Evolutionary conservation across 1,139 yeast genomes (phyloP), one percentile per base, ranked within the genome.

Genomic region (Yamadazyma conglobata): DNA sequence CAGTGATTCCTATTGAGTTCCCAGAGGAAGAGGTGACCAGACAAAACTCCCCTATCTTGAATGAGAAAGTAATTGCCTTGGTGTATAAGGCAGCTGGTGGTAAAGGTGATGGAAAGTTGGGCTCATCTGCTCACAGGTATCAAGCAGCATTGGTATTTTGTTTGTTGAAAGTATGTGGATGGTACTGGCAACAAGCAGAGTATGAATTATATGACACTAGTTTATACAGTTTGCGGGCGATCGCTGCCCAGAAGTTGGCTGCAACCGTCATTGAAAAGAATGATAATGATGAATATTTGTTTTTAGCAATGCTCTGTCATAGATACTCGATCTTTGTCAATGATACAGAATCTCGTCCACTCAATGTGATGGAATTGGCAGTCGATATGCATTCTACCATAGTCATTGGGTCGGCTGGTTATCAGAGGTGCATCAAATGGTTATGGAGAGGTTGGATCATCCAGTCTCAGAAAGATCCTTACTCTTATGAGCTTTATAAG

Each of bases 371-470:
- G 44, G 96, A 87, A 50, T 54, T 86, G 48, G 95, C 95, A 0
- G 89, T 85, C 16, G 95, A 87, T 52, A 76, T 79, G 73, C 95
- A 87, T 47, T 77, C 86, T 8, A 81, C 91, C 10, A 68, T 72
- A 12, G 79, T 86, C 12, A 84, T 87, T 47, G 79, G 87, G 0
- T 76, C 93, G 0, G 61, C 82, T 3, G 95, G 95, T 0, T 87
- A 77, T 54, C 95, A 87, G 55, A 63, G 95, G 35, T 85, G 95
- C 60, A 73, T 85, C 49, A 79, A 80, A 44, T 87, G 95, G 95
- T 58, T 87, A 32, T 87, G 96, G 96, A 64, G 89, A 38, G 96
- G 96, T 13, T 86, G 95, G 95, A 83, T 87, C 39, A 70, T 83
- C 26, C 95, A 86, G 56, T 73, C 83, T 22, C 73, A 77, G n/a